Conservation (phyloP, 257 asterid genomes). For the Gentiana straminea region DNA sequence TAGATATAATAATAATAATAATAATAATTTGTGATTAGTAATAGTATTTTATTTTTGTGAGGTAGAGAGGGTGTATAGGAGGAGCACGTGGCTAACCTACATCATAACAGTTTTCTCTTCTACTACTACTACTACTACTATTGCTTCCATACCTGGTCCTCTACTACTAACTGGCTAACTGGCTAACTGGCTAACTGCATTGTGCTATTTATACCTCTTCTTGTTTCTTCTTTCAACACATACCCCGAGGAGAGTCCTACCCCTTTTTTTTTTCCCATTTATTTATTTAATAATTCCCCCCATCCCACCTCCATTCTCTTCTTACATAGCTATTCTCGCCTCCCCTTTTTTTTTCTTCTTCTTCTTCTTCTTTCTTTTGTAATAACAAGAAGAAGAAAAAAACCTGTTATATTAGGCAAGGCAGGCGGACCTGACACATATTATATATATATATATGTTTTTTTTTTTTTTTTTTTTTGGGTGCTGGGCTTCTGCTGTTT, state of each 20-base stretch:
- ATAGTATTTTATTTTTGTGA: neutral
- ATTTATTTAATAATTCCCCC: too few species aligned
- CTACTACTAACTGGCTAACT: neutral
- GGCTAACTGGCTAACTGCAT: too few species aligned
- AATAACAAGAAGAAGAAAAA: too few species aligned
- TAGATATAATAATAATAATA: too few species aligned
- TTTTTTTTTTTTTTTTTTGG: neutral
- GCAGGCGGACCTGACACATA: too few species aligned
- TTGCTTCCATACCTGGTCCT: neutral
- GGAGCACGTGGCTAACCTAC: slow-evolving; percentile 9
- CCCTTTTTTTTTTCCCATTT: neutral
- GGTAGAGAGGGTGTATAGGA: too few species aligned
- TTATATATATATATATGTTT: too few species aligned
- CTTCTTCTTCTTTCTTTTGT: neutral
- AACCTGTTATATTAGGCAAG: too few species aligned
- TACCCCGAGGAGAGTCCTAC: neutral
- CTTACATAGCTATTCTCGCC: neutral
- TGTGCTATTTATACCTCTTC: slow-evolving; percentile 11
- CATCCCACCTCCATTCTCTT: neutral
- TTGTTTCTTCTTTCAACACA: slow-evolving; percentile 1
- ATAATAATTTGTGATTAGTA: too few species aligned
- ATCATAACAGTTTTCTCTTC: too few species aligned
- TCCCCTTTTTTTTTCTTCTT: too few species aligned
- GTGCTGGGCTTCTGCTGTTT: neutral
- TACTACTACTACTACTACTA: neutral